These are phyloP conservation scores for Prunus davidiana DNA, from an alignment of 306 rosid species.

Conservation along the genomic window DNA sequence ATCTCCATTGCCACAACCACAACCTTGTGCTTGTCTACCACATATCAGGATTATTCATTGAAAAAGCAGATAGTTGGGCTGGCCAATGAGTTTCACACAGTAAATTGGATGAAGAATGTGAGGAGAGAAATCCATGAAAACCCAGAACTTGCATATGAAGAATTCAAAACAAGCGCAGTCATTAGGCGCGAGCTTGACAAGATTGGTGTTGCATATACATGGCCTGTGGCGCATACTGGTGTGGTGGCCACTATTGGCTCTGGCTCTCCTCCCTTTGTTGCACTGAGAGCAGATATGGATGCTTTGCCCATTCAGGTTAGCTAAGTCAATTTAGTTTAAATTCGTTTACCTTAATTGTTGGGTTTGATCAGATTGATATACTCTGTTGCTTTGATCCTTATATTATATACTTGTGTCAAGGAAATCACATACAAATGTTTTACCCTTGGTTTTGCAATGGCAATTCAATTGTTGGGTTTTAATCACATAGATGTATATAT, in stretches of 20 bases:
- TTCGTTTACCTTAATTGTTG: background rate
- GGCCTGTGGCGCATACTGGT: constrained; percentile 89
- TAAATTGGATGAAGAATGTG: constrained; percentile 64
- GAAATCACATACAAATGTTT: too few species aligned
- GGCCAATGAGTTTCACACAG: constrained; percentile 42
- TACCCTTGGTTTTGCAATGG: too few species aligned
- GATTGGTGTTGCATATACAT: constrained; percentile 54
- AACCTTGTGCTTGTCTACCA: constrained; percentile 11
- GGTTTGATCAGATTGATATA: background rate
- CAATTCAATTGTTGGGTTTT: too few species aligned
- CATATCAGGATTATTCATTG: constrained; percentile 16
- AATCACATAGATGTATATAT: too few species aligned
- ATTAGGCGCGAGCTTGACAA: constrained; percentile 65
- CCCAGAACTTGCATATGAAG: constrained; percentile 82
- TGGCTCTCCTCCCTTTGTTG: constrained; percentile 78
- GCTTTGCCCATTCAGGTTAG: constrained; percentile 87
- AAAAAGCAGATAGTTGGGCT: constrained; percentile 44
- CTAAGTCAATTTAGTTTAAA: background rate
- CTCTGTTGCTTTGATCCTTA: background rate
- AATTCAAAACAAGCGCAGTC: constrained; percentile 61
- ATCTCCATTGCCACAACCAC: constrained; percentile 29
- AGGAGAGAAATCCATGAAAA: constrained; percentile 78
- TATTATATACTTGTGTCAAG: too few species aligned
- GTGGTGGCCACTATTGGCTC: constrained; percentile 74
- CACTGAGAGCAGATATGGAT: constrained; percentile 95